phyloP scores from a whole-genome alignment of 179 eudicot genomes.

The Silene vulgaris region DNA sequence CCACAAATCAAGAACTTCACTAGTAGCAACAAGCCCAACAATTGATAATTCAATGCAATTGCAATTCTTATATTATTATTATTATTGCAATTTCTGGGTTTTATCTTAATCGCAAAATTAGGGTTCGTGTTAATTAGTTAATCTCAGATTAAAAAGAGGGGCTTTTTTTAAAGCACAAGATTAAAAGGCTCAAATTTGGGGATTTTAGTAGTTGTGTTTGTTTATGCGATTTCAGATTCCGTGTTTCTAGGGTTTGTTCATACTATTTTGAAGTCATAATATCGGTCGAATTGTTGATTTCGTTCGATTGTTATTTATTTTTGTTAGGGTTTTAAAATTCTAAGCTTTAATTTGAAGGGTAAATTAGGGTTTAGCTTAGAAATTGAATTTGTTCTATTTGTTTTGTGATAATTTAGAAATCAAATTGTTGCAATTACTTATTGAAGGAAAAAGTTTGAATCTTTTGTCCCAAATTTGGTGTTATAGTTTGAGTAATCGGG shows the following conservation, averaged over 20 bases:
- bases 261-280: background rate
- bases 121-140: background rate
- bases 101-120: background rate
- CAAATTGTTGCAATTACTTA: background rate
- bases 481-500: constrained; percentile 9
- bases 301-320: background rate
- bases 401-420: background rate
- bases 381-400: constrained; percentile 12
- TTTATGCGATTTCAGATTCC: background rate
- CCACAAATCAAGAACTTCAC: background rate
- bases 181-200: background rate
- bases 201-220: background rate
- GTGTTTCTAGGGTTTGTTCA: background rate
- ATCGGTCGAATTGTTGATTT: background rate
- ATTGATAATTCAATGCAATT: background rate
- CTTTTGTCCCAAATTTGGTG: background rate
- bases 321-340: background rate
- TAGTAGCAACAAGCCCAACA: background rate
- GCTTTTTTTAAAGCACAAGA: background rate
- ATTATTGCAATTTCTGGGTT: constrained; percentile 6
- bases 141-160: background rate
- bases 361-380: background rate
- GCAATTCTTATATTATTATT: background rate
- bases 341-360: background rate
- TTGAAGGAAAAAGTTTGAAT: background rate